These are phyloP conservation scores for Entonaema liquescens DNA, from an alignment of 495 filamentous ascomycete species.

Conservation along the genomic window DNA sequence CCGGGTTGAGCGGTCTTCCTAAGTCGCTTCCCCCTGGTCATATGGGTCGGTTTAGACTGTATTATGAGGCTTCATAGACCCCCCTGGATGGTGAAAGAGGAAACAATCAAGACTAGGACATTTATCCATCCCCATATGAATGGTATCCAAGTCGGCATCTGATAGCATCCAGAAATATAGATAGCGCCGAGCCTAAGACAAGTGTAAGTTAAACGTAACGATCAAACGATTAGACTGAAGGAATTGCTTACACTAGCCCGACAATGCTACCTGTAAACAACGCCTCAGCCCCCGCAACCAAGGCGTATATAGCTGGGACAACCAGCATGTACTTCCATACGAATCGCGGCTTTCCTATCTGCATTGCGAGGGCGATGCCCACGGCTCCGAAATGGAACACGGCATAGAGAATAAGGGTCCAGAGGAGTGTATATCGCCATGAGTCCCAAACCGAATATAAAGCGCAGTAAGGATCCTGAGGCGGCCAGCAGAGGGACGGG, in stretches of 20 bases:
- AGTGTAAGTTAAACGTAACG: slow-evolving; percentile 36
- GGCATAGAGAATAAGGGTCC: slow-evolving; percentile 80
- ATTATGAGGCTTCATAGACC: slow-evolving; percentile 69
- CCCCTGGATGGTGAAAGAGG: slow-evolving; percentile 95
- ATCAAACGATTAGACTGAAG: not conserved
- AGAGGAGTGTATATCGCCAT: slow-evolving; percentile 90
- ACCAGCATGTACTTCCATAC: slow-evolving; percentile 81
- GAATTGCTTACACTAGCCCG: slow-evolving; percentile 79
- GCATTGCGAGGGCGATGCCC: slow-evolving; percentile 76
- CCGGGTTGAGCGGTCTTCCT: not conserved
- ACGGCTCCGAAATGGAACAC: slow-evolving; percentile 75
- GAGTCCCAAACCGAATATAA: slow-evolving; percentile 84
- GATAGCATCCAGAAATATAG: slow-evolving; percentile 86
- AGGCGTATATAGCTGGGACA: slow-evolving; percentile 76
- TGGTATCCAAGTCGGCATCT: slow-evolving; percentile 97
- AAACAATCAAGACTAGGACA: slow-evolving; percentile 85
- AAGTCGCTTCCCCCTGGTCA: not conserved
- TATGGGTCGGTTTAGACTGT: not conserved
- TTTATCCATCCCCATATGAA: slow-evolving; percentile 95
- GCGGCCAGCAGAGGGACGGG: slow-evolving; percentile 71
- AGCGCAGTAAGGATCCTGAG: slow-evolving; percentile 64
- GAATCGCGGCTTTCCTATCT: slow-evolving; percentile 60
- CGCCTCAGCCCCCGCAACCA: slow-evolving; percentile 82
- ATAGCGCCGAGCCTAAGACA: slow-evolving; percentile 78
- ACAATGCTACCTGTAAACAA: slow-evolving; percentile 88